phyloP scores from a whole-genome alignment of 1,139 yeast species.

The Candida sojae region DNA sequence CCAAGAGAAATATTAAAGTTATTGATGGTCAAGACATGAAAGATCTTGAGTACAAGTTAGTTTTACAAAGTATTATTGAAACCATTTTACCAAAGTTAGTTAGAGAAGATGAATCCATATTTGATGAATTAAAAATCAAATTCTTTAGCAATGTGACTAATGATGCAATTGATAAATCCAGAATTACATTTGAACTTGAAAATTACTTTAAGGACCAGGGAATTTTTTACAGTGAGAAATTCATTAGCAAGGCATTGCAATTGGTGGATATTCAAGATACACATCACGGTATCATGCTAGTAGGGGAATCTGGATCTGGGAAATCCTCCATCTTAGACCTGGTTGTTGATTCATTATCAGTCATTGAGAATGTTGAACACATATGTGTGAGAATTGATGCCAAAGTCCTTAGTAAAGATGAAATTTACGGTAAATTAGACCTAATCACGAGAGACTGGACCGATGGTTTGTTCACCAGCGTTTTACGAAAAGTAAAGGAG shows the following conservation, averaged over 20 bases:
- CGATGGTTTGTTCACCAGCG: slow-evolving; percentile 80
- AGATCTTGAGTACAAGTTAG: slow-evolving; percentile 37
- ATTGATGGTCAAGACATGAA: slow-evolving; percentile 5
- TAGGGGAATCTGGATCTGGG: slow-evolving; percentile 79
- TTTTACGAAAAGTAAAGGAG: slow-evolving; percentile 60
- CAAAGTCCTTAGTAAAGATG: slow-evolving; percentile 67
- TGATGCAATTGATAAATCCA: slow-evolving; percentile 16
- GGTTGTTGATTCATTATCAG: slow-evolving; percentile 47
- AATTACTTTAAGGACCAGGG: slow-evolving; percentile 21
- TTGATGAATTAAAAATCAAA: slow-evolving; percentile 29
- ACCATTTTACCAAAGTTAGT: slow-evolving; percentile 69
- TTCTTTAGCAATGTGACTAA: slow-evolving; percentile 24
- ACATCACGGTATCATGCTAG: slow-evolving; percentile 80
- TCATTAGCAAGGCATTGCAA: slow-evolving; percentile 63
- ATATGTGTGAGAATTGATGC: slow-evolving; percentile 62
- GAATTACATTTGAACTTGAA: slow-evolving; percentile 18
- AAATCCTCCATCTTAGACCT: slow-evolving; percentile 61
- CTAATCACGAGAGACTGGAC: slow-evolving; percentile 86
- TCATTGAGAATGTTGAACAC: slow-evolving; percentile 36
- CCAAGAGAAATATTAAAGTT: slow-evolving; percentile 28
- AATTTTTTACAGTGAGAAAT: slow-evolving; percentile 30
- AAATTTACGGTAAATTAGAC: slow-evolving; percentile 73
- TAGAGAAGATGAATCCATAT: slow-evolving; percentile 46
- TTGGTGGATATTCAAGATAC: slow-evolving; percentile 61
- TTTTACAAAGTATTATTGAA: slow-evolving; percentile 57